phyloP scores from a whole-genome alignment of 2,329 filamentous ascomycete species.

The Apiospora sp. region DNA sequence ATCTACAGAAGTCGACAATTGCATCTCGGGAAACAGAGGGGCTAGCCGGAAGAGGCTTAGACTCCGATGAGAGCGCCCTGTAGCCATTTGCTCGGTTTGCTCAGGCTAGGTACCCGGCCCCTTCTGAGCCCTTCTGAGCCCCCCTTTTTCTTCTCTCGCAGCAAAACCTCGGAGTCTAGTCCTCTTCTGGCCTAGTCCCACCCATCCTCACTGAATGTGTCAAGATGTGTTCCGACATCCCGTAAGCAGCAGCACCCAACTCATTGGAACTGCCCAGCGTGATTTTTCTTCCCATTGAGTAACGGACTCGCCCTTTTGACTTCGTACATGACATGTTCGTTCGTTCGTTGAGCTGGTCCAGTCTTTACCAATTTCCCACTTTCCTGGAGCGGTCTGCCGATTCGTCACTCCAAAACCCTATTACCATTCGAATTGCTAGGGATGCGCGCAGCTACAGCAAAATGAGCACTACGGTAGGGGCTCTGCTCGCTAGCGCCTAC shows the following conservation, averaged over 20 bases:
- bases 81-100: not conserved
- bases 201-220: not conserved
- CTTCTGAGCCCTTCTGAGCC: not conserved
- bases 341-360: not conserved
- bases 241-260: not conserved
- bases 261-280: not conserved
- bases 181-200: constrained; percentile 10
- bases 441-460: constrained; percentile 5
- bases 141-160: constrained; percentile 4
- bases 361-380: not conserved
- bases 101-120: no score
- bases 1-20: not conserved
- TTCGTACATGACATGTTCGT: constrained; percentile 2
- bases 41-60: constrained; percentile 8
- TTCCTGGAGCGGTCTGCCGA: not conserved
- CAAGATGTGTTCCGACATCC: not conserved
- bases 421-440: not conserved
- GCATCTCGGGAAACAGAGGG: not conserved
- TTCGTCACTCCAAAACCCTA: not conserved
- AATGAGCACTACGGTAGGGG: constrained; percentile 20
- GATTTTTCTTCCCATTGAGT: not conserved
- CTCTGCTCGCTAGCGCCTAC: constrained; percentile 21
- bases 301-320: not conserved
- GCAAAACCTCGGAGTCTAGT: constrained; percentile 22
- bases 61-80: constrained; percentile 8